phyloP scores from a whole-genome alignment of 2,329 filamentous ascomycete species.

The Dryadomyces sulphureus region DNA sequence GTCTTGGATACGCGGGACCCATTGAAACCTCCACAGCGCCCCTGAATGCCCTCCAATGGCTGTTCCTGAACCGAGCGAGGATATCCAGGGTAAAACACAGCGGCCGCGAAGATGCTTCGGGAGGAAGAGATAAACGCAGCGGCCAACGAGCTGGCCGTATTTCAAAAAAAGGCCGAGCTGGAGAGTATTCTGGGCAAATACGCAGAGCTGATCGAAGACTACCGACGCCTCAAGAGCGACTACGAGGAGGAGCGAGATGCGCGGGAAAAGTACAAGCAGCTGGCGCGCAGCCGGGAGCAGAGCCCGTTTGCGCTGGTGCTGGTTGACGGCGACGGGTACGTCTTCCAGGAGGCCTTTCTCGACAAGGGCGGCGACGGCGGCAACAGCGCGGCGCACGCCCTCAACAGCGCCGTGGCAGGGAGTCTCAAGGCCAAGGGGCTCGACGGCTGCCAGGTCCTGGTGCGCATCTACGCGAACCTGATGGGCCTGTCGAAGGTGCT shows the following conservation, averaged over 20 bases:
- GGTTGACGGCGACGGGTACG: slow-evolving; percentile 46
- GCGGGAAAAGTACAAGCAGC: slow-evolving; percentile 38
- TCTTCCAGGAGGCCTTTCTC: slow-evolving; percentile 36
- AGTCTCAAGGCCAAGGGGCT: slow-evolving; percentile 31
- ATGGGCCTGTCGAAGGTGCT: slow-evolving; percentile 34
- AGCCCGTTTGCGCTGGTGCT: slow-evolving; percentile 46
- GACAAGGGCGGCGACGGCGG: slow-evolving; percentile 36
- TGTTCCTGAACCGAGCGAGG: neutral
- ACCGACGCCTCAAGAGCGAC: slow-evolving; percentile 39
- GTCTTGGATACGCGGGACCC: too few species aligned
- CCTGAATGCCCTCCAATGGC: neutral
- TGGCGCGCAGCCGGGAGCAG: slow-evolving; percentile 31
- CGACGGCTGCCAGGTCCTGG: slow-evolving; percentile 36
- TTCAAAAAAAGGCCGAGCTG: slow-evolving; percentile 3
- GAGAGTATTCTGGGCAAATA: slow-evolving; percentile 13
- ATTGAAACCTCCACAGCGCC: too few species aligned
- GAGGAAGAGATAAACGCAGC: slow-evolving; percentile 11
- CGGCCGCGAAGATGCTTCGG: slow-evolving; percentile 8
- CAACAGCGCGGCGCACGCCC: slow-evolving; percentile 34
- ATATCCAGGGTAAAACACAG: neutral
- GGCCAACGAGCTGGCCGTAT: slow-evolving; percentile 8
- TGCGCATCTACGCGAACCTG: slow-evolving; percentile 42
- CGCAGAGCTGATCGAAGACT: slow-evolving; percentile 31
- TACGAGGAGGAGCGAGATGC: slow-evolving; percentile 40
- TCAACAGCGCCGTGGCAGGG: slow-evolving; percentile 34